Conservation (phyloP, 1,284 basidiomycete species). For the Trichosporon sp. region DNA sequence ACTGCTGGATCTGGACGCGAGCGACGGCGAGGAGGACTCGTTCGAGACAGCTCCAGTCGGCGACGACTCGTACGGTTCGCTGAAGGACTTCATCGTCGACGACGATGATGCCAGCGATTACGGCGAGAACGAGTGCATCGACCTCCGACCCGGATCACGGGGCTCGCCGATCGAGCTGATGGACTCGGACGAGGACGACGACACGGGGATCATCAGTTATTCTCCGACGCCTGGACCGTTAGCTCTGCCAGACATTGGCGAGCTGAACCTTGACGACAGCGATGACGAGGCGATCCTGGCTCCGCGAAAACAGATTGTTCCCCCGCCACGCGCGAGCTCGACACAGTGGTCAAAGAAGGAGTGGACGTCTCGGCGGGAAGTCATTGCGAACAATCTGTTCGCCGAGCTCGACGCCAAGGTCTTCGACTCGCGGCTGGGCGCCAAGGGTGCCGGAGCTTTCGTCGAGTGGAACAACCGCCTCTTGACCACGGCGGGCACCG, state of each 20-base stretch:
- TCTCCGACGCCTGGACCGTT: slow-evolving; percentile 34
- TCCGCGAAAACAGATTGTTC: not conserved
- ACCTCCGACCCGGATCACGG: not conserved
- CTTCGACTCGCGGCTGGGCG: slow-evolving; percentile 45
- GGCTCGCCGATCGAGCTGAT: not conserved
- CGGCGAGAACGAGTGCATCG: slow-evolving; percentile 31
- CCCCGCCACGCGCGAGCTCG: not conserved
- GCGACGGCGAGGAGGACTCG: not conserved
- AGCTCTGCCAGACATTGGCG: slow-evolving; percentile 32
- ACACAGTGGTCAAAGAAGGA: slow-evolving; percentile 29
- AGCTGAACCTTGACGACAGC: slow-evolving; percentile 25
- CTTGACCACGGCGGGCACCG: slow-evolving; percentile 52
- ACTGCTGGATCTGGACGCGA: slow-evolving; percentile 17
- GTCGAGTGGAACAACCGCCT: slow-evolving; percentile 52
- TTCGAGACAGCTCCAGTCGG: not conserved
- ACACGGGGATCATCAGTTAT: slow-evolving; percentile 34
- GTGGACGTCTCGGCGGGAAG: slow-evolving; percentile 40
- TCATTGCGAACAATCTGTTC: slow-evolving; percentile 47
- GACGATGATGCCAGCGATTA: slow-evolving; percentile 44
- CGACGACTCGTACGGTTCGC: slow-evolving; percentile 34
- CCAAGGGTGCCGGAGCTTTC: slow-evolving; percentile 33
- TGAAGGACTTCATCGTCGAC: slow-evolving; percentile 52
- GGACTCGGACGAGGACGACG: slow-evolving; percentile 22
- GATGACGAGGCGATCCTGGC: not conserved
- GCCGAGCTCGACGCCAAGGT: slow-evolving; percentile 49